Evolutionary conservation across 2,329 filamentous ascomycete species (phyloP).

Genomic region (Bimuria novae-zelandiae): DNA sequence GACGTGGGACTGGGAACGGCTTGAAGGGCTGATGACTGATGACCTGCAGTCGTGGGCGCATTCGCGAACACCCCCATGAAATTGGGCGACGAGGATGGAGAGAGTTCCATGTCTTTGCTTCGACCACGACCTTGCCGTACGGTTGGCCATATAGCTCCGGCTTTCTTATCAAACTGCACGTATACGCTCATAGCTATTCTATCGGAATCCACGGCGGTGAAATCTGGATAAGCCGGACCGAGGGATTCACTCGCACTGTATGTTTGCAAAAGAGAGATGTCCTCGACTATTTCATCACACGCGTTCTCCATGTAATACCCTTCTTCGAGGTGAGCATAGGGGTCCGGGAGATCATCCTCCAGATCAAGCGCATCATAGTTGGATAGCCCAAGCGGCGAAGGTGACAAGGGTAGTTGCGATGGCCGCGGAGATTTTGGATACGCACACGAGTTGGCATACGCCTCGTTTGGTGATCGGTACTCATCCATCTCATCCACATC

Average conservation of each 20-base stretch:
- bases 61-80: neutral
- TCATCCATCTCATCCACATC: constrained; percentile 10
- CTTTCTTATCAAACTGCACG: constrained; percentile 30
- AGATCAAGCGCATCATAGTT: constrained; percentile 51
- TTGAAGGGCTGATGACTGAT: neutral
- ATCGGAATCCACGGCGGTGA: constrained; percentile 25
- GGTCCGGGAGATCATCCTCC: constrained; percentile 39
- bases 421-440: constrained; percentile 23
- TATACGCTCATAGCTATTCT: constrained; percentile 32
- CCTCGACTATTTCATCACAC: constrained; percentile 18
- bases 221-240: constrained; percentile 25
- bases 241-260: no score
- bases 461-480: constrained; percentile 40
- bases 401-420: constrained; percentile 40
- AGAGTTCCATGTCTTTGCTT: neutral
- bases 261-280: constrained; percentile 18
- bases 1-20: constrained; percentile 8
- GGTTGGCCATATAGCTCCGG: constrained; percentile 28
- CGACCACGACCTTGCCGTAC: neutral
- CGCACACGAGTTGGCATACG: constrained; percentile 30
- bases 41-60: neutral
- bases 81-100: neutral
- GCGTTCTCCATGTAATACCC: constrained; percentile 23
- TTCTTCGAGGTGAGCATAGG: constrained; percentile 38
- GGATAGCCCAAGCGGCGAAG: constrained; percentile 47